Percentiles rank a stretch among this genome's conserved stretches.
Conservation (phyloP, 352 stramenopile genomes). For the Phytophthora palmivora region DNA sequence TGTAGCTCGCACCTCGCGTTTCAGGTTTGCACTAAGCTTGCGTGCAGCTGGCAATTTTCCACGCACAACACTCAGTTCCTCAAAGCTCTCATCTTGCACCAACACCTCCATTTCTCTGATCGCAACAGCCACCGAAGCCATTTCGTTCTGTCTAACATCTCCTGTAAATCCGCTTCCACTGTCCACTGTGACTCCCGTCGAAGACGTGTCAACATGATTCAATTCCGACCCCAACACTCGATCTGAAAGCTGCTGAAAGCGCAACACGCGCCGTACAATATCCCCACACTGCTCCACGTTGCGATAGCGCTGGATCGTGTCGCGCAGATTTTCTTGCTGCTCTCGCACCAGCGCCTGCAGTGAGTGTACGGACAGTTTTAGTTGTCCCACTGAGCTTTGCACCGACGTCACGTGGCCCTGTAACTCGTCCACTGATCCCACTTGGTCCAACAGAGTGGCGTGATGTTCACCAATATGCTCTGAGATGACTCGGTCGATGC, state of each 20-base stretch:
- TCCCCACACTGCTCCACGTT: slow-evolving; percentile 82
- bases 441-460: slow-evolving; percentile 67
- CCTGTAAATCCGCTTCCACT: slow-evolving; percentile 17
- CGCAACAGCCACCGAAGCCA: slow-evolving; percentile 68
- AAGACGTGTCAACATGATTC: slow-evolving; percentile 33
- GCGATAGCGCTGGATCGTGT: slow-evolving; percentile 76
- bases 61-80: slow-evolving; percentile 71
- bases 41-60: slow-evolving; percentile 57
- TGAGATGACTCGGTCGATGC: slow-evolving; percentile 82
- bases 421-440: slow-evolving; percentile 82
- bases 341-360: slow-evolving; percentile 63
- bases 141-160: slow-evolving; percentile 48
- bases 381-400: slow-evolving; percentile 64
- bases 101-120: slow-evolving; percentile 77
- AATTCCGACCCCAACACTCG: slow-evolving; percentile 51
- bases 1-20: slow-evolving; percentile 58
- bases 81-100: slow-evolving; percentile 59
- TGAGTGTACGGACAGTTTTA: slow-evolving; percentile 69
- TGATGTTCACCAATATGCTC: slow-evolving; percentile 84
- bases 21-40: slow-evolving; percentile 54
- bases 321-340: slow-evolving; percentile 64
- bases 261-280: slow-evolving; percentile 74
- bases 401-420: slow-evolving; percentile 64
- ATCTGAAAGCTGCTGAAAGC: slow-evolving; percentile 80
- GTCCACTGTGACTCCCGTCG: slow-evolving; percentile 3